Evolutionary conservation across 305 asterid genomes (phyloP), one percentile per base, ranked within the genome.

Genomic region (Fraxinus floribunda): DNA sequence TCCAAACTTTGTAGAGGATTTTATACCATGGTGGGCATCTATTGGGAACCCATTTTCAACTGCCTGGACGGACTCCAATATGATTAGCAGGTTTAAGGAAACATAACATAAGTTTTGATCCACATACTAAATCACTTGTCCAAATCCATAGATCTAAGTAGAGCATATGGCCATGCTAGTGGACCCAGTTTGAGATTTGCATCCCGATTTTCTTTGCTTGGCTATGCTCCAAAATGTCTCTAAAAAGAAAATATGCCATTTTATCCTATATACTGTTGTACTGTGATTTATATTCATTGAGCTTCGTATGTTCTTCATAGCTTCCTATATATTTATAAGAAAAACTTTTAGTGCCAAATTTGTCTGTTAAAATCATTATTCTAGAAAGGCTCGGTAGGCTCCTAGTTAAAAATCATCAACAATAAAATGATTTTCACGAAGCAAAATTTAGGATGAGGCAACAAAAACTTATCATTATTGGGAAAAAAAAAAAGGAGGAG

Each of bases 31-130:
- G 41, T 32, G 41, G 4, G 22, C 24, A 32, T 71, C 22, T 71
- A 71, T 32, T 71, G 44, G 44, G 22, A 71, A 71, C 76, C 24
- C 76, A 71, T 71, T 71, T 32, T 71, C 76, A 71, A 32, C 44
- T 32, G 76, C 24, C 22, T 32, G 44, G 36, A 32, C 4, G 9
- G 24, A 71, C 76, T 30, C 24, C 44, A 71, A 70, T 29, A 15
- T 13, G 39, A 30, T 70, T 70, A 70, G 41, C 41, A 70, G 39
- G 11, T 30, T 70, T 70, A 70, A 70, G 24, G 24, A 32, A 71
- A 71, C 4, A 9, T 8, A 15, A 71, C 41, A 30, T 3, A 32
- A 11, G 44, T 30, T 62, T 71, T 64, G 73, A 64, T 71, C 44
- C 41, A 71, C 22, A 5, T 24, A 32, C 76, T 13, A 71, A 70